Conservation (phyloP, 495 filamentous ascomycete genomes). For the Immersiella caudata region DNA sequence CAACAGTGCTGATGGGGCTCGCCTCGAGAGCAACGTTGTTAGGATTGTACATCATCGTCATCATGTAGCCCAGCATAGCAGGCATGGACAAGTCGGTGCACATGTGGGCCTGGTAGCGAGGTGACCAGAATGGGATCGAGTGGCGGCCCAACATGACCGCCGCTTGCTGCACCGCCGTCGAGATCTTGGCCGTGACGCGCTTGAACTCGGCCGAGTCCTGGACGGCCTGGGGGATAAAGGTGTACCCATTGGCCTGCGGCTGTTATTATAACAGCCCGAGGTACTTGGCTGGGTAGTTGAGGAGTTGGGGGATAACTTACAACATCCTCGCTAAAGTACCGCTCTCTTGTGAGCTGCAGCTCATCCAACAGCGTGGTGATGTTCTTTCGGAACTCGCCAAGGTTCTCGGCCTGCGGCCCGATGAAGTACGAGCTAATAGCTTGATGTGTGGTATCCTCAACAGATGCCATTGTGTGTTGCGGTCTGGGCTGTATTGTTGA, state of each 20-base stretch:
- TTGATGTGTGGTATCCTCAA: slow-evolving; percentile 25
- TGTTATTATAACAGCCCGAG: no score
- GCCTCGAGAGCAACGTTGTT: slow-evolving; percentile 54
- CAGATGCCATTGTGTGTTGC: no score
- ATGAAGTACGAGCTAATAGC: slow-evolving; percentile 48
- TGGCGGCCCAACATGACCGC: slow-evolving; percentile 33
- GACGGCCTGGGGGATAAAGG: slow-evolving; percentile 34
- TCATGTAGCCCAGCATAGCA: slow-evolving; percentile 46
- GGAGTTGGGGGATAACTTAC: slow-evolving; percentile 20
- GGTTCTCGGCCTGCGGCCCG: slow-evolving; percentile 47
- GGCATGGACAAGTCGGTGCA: slow-evolving; percentile 38
- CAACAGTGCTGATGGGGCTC: slow-evolving; percentile 44
- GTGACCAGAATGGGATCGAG: slow-evolving; percentile 51
- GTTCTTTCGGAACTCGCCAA: slow-evolving; percentile 41
- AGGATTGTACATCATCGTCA: slow-evolving; percentile 54
- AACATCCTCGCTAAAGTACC: slow-evolving; percentile 36
- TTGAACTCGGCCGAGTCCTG: slow-evolving; percentile 35
- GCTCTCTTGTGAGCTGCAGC: slow-evolving; percentile 34
- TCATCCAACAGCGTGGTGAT: slow-evolving; percentile 41
- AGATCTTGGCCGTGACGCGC: slow-evolving; percentile 31
- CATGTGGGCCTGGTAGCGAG: slow-evolving; percentile 53
- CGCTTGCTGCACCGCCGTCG: slow-evolving; percentile 29
- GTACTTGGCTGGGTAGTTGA: background rate
- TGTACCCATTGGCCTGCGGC: slow-evolving; percentile 26
- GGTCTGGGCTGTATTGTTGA: no score